Conservation (phyloP, 768 basidiomycete genomes). For the Wakefieldia striispora region DNA sequence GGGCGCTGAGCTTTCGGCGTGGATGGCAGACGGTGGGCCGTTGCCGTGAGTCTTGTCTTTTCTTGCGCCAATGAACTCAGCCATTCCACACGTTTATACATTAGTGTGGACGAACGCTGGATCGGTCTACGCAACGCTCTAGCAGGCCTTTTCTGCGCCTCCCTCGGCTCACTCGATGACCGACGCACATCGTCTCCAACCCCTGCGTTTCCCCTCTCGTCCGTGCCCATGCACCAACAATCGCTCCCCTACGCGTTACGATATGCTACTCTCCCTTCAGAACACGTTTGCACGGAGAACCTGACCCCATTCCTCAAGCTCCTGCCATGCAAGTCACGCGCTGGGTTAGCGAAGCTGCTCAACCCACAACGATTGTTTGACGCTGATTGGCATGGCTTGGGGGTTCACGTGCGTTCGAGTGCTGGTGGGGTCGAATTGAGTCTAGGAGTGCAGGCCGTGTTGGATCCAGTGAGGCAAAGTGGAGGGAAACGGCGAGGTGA, state of each 20-base stretch:
- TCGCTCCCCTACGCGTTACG: constrained; percentile 53
- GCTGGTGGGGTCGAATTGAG: constrained; percentile 60
- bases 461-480: constrained; percentile 67
- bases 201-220: constrained; percentile 63
- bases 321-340: constrained; percentile 86
- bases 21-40: constrained; percentile 71
- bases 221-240: constrained; percentile 41
- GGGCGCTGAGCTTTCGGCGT: constrained; percentile 89
- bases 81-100: no score
- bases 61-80: background rate
- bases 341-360: constrained; percentile 79
- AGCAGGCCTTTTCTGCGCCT: constrained; percentile 93
- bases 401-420: constrained; percentile 70
- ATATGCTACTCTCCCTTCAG: constrained; percentile 76
- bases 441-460: constrained; percentile 72
- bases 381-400: constrained; percentile 89
- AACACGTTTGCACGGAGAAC: constrained; percentile 96
- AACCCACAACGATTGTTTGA: constrained; percentile 87
- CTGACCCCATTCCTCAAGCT: constrained; percentile 94
- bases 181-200: constrained; percentile 69
- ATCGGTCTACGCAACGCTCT: constrained; percentile 82
- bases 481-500: constrained; percentile 53
- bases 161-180: constrained; percentile 74
- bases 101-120: constrained; percentile 78
- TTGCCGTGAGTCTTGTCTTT: constrained; percentile 42